Evolutionary conservation across 78 protist genomes (phyloP), one percentile per base, ranked within the genome.

Genomic region (Dictyostelium capitatum): DNA sequence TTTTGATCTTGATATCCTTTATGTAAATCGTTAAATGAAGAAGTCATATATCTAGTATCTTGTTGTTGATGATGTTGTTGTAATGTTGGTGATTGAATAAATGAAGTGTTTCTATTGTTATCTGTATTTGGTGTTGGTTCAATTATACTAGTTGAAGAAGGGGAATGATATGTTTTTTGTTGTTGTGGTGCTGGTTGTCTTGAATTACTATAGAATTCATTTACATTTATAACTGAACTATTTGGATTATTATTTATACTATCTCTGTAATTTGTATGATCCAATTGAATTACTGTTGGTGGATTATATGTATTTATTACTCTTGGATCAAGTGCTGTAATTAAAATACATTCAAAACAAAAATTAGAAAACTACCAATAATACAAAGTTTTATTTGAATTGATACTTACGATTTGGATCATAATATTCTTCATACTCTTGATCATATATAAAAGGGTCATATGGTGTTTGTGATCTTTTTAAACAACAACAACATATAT

Each of bases 361-460:
- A 83, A 32, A 9, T 46, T 28, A 17, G 23, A 28, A 30, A 19
- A 28, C 20, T 12, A 79, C 6, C 46, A 56, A 62, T 62, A 6
- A 15, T 19, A 17, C 10, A 37, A 37, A 46, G 25, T 53, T 28
- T 51, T 28, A 7, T 9, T 0, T 72, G 2, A 43, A 46, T 57
- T 51, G n/a, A 30, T 46, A 78, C 84, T 19, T 87, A 87, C 93
- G 54, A 87, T 70, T 70, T 50, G 93, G 56, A 17, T 74, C 70
- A 50, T 77, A 70, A 69, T 87, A 87, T 20, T 87, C 93, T 59
- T 87, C 93, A 64, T 87, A 87, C 30, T 87, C 93, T 87, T 87
- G 79, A 53, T 87, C 93, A 77, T 87, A 87, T n/a, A 87, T 87
- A 50, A 87, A 87, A 17, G 93, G 93, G 32, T 87, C 93, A 64